Conservation (phyloP, 129 eudicot species). For the Tanacetum coccineum region DNA sequence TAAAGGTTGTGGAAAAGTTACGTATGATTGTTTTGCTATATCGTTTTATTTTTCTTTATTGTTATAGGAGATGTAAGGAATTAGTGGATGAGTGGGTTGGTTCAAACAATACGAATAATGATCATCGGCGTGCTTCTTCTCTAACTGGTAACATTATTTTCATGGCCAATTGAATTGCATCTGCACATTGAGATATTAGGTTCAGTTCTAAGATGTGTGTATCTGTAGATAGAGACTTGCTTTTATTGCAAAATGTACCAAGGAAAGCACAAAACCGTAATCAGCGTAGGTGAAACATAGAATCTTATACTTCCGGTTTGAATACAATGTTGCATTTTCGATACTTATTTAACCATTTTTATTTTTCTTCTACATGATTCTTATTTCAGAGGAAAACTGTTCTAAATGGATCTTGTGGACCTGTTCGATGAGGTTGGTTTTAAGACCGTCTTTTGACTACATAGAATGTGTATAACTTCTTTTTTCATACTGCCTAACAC, state of each 20-base stretch:
- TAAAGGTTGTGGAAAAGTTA: neutral
- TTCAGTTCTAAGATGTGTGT: constrained; percentile 13
- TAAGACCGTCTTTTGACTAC: too few relatives aligned
- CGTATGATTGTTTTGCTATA: neutral
- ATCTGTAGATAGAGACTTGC: constrained; percentile 75
- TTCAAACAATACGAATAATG: constrained; percentile 38
- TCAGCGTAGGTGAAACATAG: constrained; percentile 52
- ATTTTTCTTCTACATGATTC: constrained; percentile 53
- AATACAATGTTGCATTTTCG: neutral
- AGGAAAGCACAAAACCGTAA: constrained; percentile 53
- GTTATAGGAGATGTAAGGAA: constrained; percentile 78
- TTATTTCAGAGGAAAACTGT: too few relatives aligned
- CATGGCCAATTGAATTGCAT: neutral
- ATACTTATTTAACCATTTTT: neutral
- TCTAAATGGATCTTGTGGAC: too few relatives aligned
- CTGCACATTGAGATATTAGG: neutral
- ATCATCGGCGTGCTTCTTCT: constrained; percentile 29
- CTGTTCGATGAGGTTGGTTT: too few relatives aligned
- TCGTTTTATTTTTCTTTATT: constrained; percentile 5
- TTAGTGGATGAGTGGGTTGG: constrained; percentile 97
- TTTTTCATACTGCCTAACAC: too few relatives aligned
- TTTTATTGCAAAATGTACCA: constrained; percentile 43
- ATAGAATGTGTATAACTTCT: too few relatives aligned
- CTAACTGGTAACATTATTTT: constrained; percentile 48
- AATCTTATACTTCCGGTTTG: constrained; percentile 8